These are phyloP conservation scores for Yamadazyma diospyri DNA, from an alignment of 1,139 yeast species.

Conservation along the genomic window DNA sequence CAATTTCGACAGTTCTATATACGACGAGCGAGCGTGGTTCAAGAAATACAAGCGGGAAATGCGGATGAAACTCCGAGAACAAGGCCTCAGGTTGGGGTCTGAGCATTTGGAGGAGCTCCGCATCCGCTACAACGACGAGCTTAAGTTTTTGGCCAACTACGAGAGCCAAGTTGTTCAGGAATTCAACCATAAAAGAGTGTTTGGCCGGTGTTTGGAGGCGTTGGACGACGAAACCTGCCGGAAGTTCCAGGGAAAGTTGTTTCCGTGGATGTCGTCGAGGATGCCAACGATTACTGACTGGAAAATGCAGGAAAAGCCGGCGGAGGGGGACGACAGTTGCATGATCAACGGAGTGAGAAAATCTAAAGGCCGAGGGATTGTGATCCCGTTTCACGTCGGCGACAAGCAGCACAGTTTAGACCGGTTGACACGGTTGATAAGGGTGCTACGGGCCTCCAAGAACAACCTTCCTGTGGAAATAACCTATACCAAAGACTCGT, in stretches of 20 bases:
- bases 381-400: conserved; percentile 25
- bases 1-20: conserved; percentile 20
- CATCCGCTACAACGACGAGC: conserved; percentile 11
- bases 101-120: conserved; percentile 15
- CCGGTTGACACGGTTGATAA: conserved; percentile 21
- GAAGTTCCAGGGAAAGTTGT: conserved; percentile 14
- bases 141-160: conserved; percentile 15
- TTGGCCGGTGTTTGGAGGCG: conserved; percentile 26
- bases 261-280: conserved; percentile 21
- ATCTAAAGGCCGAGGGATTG: conserved; percentile 32
- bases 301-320: conserved; percentile 7
- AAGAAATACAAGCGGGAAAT: conserved; percentile 14
- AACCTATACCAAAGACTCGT: conserved; percentile 13
- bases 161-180: conserved; percentile 22
- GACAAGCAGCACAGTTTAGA: conserved; percentile 15
- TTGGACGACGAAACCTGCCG: conserved; percentile 11
- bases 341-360: neutral
- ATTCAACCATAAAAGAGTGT: conserved; percentile 26
- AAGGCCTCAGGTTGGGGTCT: conserved; percentile 13
- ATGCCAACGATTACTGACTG: conserved; percentile 19
- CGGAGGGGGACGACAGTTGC: neutral
- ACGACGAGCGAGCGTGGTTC: conserved; percentile 27
- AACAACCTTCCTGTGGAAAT: conserved; percentile 32
- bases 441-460: conserved; percentile 24
- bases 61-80: conserved; percentile 13